Percentiles rank a stretch among this genome's conserved stretches.
Conservation (phyloP, 2,329 filamentous ascomycete genomes). For the Exutisphaerella laricina region DNA sequence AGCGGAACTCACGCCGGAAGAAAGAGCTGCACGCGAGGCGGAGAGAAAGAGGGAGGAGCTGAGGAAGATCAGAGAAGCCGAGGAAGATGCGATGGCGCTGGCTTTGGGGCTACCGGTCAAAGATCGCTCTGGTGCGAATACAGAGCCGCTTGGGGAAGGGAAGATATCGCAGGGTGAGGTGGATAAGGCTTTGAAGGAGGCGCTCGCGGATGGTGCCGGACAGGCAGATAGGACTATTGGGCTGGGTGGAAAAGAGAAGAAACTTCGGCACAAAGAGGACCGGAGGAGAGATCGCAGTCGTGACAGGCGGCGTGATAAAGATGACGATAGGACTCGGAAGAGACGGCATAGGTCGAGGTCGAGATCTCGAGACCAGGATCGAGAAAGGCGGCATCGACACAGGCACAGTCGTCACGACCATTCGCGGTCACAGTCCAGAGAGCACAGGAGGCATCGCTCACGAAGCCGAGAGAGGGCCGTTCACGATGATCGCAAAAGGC, state of each 20-base stretch:
- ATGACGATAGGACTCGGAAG: conserved; percentile 21
- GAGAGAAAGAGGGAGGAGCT: conserved; percentile 68
- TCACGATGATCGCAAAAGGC: conserved; percentile 7
- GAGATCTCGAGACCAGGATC: conserved; percentile 24
- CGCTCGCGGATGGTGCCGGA: conserved; percentile 38
- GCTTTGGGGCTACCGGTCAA: conserved; percentile 75
- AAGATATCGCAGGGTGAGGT: conserved; percentile 49
- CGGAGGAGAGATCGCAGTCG: conserved; percentile 24
- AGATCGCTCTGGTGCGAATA: conserved; percentile 59
- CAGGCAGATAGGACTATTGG: conserved; percentile 27
- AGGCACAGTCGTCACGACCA: conserved; percentile 18
- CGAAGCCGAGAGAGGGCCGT: conserved; percentile 18
- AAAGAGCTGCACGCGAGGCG: conserved; percentile 57
- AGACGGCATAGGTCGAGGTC: conserved; percentile 25
- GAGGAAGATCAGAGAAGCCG: conserved; percentile 76
- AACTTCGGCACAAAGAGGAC: conserved; percentile 18
- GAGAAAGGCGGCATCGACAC: conserved; percentile 23
- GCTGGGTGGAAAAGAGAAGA: conserved; percentile 23
- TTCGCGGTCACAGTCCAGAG: conserved; percentile 16
- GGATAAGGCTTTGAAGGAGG: conserved; percentile 49
- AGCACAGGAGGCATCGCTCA: conserved; percentile 16
- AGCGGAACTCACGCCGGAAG: conserved; percentile 44
- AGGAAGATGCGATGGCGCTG: conserved; percentile 81
- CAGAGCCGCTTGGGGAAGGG: conserved; percentile 53
- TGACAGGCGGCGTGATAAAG: conserved; percentile 18